Conservation (phyloP, 768 basidiomycete species). For the Suillus fuscotomentosus region DNA sequence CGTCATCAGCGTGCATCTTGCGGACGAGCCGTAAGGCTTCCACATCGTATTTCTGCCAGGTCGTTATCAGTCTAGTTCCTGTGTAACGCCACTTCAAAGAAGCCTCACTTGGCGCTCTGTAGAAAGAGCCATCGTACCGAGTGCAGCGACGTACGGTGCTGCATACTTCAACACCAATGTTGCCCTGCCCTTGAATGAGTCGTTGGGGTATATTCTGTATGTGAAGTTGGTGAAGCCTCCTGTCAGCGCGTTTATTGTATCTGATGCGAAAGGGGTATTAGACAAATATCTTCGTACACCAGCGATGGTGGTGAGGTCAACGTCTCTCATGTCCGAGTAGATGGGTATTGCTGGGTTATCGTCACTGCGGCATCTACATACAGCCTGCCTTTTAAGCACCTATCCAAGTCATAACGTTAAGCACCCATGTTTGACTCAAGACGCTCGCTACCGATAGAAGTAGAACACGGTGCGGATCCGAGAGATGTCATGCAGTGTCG, state of each 20-base stretch:
- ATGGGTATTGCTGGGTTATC: background rate
- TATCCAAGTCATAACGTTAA: background rate
- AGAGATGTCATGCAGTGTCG: background rate
- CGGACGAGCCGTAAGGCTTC: slow-evolving; percentile 48
- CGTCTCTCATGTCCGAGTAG: slow-evolving; percentile 16
- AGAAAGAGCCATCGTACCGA: slow-evolving; percentile 30
- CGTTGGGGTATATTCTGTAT: slow-evolving; percentile 49
- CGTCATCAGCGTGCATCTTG: slow-evolving; percentile 28
- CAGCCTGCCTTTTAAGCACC: background rate
- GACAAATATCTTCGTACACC: slow-evolving; percentile 43
- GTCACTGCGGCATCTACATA: background rate
- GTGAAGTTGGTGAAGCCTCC: slow-evolving; percentile 58
- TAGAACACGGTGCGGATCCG: background rate
- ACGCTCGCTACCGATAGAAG: background rate
- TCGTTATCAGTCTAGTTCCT: slow-evolving; percentile 20
- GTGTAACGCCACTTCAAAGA: background rate
- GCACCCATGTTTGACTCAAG: background rate
- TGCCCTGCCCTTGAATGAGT: slow-evolving; percentile 37
- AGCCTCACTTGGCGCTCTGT: slow-evolving; percentile 52
- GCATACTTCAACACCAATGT: slow-evolving; percentile 63
- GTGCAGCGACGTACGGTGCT: slow-evolving; percentile 39
- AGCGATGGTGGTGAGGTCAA: slow-evolving; percentile 28
- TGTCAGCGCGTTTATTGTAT: slow-evolving; percentile 36
- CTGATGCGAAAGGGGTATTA: slow-evolving; percentile 46
- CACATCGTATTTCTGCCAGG: slow-evolving; percentile 41